These are phyloP conservation scores for Delonix regia DNA, from an alignment of 306 rosid genomes.

Conservation along the genomic window DNA sequence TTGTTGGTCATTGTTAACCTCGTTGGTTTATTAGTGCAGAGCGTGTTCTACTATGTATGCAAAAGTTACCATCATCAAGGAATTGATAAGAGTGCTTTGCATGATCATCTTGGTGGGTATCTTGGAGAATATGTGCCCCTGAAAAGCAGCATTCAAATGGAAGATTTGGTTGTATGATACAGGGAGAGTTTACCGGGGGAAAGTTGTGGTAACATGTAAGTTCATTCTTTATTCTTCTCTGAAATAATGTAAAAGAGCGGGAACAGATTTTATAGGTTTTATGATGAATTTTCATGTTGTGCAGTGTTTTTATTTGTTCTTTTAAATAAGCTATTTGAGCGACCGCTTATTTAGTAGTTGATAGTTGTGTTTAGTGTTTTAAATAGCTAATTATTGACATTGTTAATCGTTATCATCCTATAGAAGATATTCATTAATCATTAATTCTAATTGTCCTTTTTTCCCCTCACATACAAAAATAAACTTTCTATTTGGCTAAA, in stretches of 20 bases:
- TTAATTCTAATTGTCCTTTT: background rate
- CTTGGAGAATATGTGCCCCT: slow-evolving; percentile 98
- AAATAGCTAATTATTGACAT: background rate
- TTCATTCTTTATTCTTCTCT: slow-evolving; percentile 29
- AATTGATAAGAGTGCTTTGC: slow-evolving; percentile 82
- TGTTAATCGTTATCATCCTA: background rate
- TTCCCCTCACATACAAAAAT: background rate
- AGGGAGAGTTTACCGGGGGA: background rate
- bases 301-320: slow-evolving; percentile 3
- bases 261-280: slow-evolving; percentile 34
- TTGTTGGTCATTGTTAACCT: slow-evolving; percentile 84
- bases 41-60: slow-evolving; percentile 93
- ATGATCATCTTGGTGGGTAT: slow-evolving; percentile 95
- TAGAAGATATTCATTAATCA: background rate
- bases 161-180: slow-evolving; percentile 72
- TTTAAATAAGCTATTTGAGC: slow-evolving; percentile 9
- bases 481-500: background rate
- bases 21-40: slow-evolving; percentile 85
- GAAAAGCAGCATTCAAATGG: slow-evolving; percentile 96
- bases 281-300: slow-evolving; percentile 23
- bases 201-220: slow-evolving; percentile 42
- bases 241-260: slow-evolving; percentile 36
- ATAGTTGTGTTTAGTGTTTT: background rate
- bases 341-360: slow-evolving; percentile 26
- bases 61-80: slow-evolving; percentile 93